Percentiles rank a stretch among this genome's conserved stretches.
These are phyloP conservation scores for Naganishia vishniacii DNA, from an alignment of 768 basidiomycete genomes.

Conservation along the genomic window DNA sequence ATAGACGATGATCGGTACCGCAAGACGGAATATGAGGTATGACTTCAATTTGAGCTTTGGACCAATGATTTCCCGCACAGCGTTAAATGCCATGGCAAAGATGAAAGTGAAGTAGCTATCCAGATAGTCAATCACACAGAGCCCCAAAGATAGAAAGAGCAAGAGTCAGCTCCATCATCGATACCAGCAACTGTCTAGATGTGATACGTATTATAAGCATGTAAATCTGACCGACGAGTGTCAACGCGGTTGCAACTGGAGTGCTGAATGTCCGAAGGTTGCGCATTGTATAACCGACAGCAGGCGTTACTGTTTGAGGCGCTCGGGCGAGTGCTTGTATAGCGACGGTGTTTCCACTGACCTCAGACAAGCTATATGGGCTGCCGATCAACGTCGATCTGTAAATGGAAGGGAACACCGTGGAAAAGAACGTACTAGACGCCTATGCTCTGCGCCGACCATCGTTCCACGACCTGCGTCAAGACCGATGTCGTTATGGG, in stretches of 20 bases:
- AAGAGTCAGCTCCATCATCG: background rate
- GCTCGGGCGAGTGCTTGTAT: conserved; percentile 49
- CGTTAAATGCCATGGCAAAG: conserved; percentile 42
- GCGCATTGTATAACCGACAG: conserved; percentile 46
- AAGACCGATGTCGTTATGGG: conserved; percentile 46
- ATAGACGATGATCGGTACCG: conserved; percentile 49
- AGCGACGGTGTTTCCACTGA: conserved; percentile 50
- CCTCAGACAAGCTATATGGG: conserved; percentile 29
- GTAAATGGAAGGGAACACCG: conserved; percentile 15
- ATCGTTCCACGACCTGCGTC: conserved; percentile 25
- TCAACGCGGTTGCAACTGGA: conserved; percentile 51
- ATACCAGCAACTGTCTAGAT: background rate
- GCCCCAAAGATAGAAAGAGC: conserved; percentile 6
- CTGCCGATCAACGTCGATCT: background rate
- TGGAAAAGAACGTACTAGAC: conserved; percentile 41
- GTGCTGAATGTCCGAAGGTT: conserved; percentile 52
- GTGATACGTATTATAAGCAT: conserved; percentile 36
- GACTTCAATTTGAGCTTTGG: conserved; percentile 49
- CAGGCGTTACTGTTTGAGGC: conserved; percentile 50
- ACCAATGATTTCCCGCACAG: conserved; percentile 45
- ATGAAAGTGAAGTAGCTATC: conserved; percentile 39
- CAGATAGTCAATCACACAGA: background rate
- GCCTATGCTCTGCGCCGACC: conserved; percentile 31
- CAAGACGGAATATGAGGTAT: conserved; percentile 49
- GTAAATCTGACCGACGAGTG: conserved; percentile 51